These are phyloP conservation scores for Rubia balearica DNA, from an alignment of 305 asterid genomes.

Conservation along the genomic window DNA sequence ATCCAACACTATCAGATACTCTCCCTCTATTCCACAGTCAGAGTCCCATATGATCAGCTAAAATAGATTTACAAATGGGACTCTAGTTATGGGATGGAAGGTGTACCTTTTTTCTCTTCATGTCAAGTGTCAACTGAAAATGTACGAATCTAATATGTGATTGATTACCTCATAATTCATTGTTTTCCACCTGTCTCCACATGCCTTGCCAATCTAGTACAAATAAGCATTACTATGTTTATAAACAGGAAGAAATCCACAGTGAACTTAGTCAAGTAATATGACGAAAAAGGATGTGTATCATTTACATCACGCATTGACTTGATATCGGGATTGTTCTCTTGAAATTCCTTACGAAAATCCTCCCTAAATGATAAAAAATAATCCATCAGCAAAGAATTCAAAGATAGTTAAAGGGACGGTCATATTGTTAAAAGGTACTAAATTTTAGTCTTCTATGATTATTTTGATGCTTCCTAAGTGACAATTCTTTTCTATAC, in stretches of 20 bases:
- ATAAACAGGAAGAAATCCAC: conserved; percentile 8
- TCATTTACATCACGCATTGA: conserved; percentile 80
- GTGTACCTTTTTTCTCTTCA: background rate
- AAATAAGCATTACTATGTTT: conserved; percentile 7
- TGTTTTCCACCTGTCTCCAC: conserved; percentile 92
- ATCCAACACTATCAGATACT: background rate
- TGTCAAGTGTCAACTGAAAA: background rate
- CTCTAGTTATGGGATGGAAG: background rate
- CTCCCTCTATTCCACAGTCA: background rate
- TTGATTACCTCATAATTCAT: conserved; percentile 78
- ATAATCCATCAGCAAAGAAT: conserved; percentile 8
- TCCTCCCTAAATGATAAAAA: conserved; percentile 61
- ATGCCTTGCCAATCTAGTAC: conserved; percentile 83
- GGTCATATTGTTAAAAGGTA: background rate
- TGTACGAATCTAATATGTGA: background rate
- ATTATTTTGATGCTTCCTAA: background rate
- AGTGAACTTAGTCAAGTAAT: conserved; percentile 13
- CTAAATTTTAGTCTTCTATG: background rate
- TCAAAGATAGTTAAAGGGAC: background rate
- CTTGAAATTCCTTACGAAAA: conserved; percentile 88
- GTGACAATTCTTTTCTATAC: background rate
- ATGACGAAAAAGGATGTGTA: conserved; percentile 6
- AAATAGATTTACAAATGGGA: background rate
- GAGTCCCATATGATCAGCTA: background rate
- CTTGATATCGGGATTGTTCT: conserved; percentile 72